phyloP scores from a whole-genome alignment of 805 yeast species.

The Barnettozyma vustinii region DNA sequence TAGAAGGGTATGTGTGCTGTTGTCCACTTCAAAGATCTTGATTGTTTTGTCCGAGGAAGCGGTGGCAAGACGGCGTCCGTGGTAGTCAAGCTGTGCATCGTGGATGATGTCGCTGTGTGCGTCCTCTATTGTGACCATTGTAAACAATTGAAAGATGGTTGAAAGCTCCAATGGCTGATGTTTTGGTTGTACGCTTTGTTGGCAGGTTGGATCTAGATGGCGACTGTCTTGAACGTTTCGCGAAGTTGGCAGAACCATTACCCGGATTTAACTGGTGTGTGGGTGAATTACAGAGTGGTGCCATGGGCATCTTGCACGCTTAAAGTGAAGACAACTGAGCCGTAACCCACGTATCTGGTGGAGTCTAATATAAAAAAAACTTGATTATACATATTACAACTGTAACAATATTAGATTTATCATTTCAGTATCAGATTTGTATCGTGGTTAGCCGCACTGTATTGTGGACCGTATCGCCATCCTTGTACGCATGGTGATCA shows the following conservation, averaged over 20 bases:
- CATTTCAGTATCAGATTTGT: too few relatives aligned
- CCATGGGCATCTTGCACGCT: too few relatives aligned
- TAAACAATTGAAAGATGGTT: neutral
- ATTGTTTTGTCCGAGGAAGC: constrained; percentile 96
- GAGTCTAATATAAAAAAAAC: too few relatives aligned
- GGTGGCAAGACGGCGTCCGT: constrained; percentile 93
- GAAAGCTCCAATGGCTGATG: neutral
- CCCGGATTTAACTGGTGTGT: neutral
- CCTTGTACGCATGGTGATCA: too few relatives aligned
- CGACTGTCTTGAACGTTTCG: neutral
- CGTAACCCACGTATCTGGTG: too few relatives aligned
- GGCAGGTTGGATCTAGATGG: neutral
- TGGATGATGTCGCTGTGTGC: constrained; percentile 92
- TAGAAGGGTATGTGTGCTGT: constrained; percentile 71
- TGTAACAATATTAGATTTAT: too few relatives aligned
- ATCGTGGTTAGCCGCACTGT: too few relatives aligned
- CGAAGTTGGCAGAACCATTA: neutral
- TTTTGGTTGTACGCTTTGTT: neutral
- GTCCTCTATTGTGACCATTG: constrained; percentile 75
- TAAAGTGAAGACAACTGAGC: too few relatives aligned
- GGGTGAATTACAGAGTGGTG: too few relatives aligned
- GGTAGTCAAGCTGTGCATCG: constrained; percentile 95
- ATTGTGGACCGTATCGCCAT: too few relatives aligned
- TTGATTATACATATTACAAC: too few relatives aligned
- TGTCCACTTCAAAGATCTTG: constrained; percentile 87